phyloP scores from a whole-genome alignment of 225 moss, liverwort and hornwort genomes.

The Polytrichum formosum region DNA sequence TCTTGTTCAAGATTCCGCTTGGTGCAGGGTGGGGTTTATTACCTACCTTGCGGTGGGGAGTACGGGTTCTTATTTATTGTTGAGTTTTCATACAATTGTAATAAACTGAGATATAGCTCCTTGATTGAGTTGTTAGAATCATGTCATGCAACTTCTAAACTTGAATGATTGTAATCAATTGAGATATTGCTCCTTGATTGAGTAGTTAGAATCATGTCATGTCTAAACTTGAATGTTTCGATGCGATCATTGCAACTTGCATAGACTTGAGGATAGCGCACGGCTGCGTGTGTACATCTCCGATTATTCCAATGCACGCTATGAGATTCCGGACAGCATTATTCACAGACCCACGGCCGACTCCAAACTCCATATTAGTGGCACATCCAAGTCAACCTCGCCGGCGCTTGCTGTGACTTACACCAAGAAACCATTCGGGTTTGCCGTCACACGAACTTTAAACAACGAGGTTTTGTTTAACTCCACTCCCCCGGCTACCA shows the following conservation, averaged over 20 bases:
- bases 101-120: too few relatives aligned
- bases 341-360: conserved; percentile 16
- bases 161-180: too few relatives aligned
- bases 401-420: conserved; percentile 35
- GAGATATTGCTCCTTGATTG: too few relatives aligned
- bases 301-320: conserved; percentile 35
- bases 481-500: conserved; percentile 41
- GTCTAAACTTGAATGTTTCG: not conserved
- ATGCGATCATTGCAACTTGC: not conserved
- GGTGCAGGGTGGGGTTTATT: too few relatives aligned
- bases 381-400: not conserved
- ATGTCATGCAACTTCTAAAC: too few relatives aligned
- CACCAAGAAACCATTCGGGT: conserved; percentile 67
- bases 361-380: not conserved
- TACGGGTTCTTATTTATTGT: too few relatives aligned
- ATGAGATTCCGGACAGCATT: conserved; percentile 36
- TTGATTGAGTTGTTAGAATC: too few relatives aligned
- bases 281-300: conserved; percentile 36
- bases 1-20: too few relatives aligned
- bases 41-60: too few relatives aligned
- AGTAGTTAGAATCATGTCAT: too few relatives aligned
- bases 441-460: conserved; percentile 48
- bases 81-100: too few relatives aligned
- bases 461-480: conserved; percentile 85
- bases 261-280: conserved; percentile 23